Percentiles rank a stretch among this genome's conserved stretches.
These are phyloP conservation scores for Beauveria varroae DNA, from an alignment of 2,329 filamentous ascomycete species.

Conservation along the genomic window DNA sequence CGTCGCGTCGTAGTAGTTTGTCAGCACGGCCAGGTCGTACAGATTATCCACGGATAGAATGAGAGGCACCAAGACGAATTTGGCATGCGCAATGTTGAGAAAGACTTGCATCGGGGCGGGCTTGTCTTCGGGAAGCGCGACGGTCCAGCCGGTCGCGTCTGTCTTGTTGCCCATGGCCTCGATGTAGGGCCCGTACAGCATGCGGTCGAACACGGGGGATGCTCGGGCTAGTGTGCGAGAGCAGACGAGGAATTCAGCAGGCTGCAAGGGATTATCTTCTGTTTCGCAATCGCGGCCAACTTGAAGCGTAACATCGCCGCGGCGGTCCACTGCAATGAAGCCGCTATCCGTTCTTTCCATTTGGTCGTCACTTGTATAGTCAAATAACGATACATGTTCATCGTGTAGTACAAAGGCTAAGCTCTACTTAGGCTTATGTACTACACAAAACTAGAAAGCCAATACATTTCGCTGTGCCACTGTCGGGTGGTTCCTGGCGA, in stretches of 20 bases:
- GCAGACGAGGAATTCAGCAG: background rate
- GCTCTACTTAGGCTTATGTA: background rate
- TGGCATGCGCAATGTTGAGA: background rate
- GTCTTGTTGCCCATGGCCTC: background rate
- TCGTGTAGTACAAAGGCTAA: too few species aligned
- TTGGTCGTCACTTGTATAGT: background rate
- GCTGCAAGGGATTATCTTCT: background rate
- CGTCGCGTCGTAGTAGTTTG: constrained; percentile 25
- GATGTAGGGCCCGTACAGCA: background rate
- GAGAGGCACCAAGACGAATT: constrained; percentile 14
- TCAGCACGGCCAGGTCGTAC: constrained; percentile 21
- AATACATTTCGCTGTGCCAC: background rate
- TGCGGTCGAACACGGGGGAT: background rate
- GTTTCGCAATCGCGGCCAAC: background rate
- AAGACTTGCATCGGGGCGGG: background rate
- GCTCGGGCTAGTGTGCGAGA: background rate
- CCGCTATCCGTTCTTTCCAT: background rate
- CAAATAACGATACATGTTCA: background rate
- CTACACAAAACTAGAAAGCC: background rate
- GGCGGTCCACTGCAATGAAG: background rate
- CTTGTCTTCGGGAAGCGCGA: background rate
- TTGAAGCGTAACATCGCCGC: background rate
- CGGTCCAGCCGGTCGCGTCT: background rate
- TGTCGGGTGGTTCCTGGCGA: background rate
- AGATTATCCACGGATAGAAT: constrained; percentile 17